Percentiles rank a stretch among this genome's conserved stretches.
Conservation (phyloP, 345 rosid genomes). For the Lepidium didymum region DNA sequence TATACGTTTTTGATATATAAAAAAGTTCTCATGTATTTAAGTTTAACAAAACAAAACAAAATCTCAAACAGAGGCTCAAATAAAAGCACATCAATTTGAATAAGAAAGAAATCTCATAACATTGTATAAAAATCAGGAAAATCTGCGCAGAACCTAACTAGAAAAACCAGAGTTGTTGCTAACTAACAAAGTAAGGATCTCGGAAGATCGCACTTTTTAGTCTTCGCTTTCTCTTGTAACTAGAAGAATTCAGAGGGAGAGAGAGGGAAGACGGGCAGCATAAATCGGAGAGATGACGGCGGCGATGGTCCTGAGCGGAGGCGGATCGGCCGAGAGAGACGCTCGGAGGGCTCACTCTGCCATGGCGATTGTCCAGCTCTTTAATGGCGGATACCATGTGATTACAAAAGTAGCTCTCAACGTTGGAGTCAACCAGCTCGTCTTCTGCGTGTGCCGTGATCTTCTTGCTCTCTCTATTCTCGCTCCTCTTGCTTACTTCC, state of each 20-base stretch:
- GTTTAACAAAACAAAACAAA: too few relatives aligned
- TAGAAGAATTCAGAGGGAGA: background rate
- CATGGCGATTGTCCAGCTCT: conserved; percentile 84
- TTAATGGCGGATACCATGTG: conserved; percentile 91
- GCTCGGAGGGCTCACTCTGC: conserved; percentile 62
- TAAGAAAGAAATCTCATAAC: background rate
- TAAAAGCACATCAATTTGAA: background rate
- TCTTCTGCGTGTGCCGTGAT: conserved; percentile 92
- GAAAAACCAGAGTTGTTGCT: background rate
- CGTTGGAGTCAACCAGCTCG: conserved; percentile 92
- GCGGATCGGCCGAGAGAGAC: conserved; percentile 42
- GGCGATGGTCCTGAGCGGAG: conserved; percentile 25
- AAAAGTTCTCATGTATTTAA: too few relatives aligned
- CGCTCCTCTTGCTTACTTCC: conserved; percentile 78
- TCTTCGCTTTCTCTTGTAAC: background rate
- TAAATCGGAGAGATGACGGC: conserved; percentile 29
- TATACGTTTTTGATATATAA: too few relatives aligned
- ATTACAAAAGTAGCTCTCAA: conserved; percentile 94
- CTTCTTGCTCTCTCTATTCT: conserved; percentile 85
- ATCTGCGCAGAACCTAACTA: background rate
- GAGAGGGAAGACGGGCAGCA: background rate
- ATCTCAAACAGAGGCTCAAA: background rate
- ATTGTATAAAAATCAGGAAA: background rate
- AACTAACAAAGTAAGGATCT: conserved; percentile 13
- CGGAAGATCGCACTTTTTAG: background rate